Base-by-base conservation (phyloP, 139 green algal species). In the Chlorella sp. region DNA sequence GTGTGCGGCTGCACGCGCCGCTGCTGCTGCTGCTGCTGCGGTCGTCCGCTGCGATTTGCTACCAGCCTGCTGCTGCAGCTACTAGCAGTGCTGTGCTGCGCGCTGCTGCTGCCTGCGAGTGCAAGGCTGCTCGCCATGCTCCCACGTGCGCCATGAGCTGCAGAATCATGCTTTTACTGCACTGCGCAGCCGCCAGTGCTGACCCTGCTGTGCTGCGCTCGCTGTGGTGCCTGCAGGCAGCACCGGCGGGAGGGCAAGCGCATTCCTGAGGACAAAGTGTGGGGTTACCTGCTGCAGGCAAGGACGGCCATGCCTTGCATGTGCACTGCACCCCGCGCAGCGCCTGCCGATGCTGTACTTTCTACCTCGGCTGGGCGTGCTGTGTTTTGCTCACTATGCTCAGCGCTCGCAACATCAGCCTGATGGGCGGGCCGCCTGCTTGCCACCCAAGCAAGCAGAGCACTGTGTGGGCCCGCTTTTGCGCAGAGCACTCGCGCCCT, bases 31-130 rank as follows among this genome's bases (percentile, higher is more conserved):
- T 60, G 51, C 51, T 60, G 93, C 26, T 90, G 93, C 5, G 13
- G n/a, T 92, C 81, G 92, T 93, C 64, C 88, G 88, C 28, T 91
- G 95, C 15, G 74, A 83, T 9, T 68, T 71, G 21, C 68, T 91
- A 21, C 88, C 92, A 26, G 44, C 44, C 71, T 86, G 38, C 91
- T 80, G 3, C 68, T 89, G 39, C 70, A 55, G 4, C 82, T 55
- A 92, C 25, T 91, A 93, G 81, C 89, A 39, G 88, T 94, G 86
- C 82, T 95, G 44, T 56, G 93, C 4, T 85, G 92, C 51, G 91
- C 76, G 28, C 47, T 94, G 38, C 84, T 89, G 15, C 88, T 90
- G 87, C 67, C 67, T 74, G 67, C n/a, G n/a, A n/a, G n/a, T n/a
- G n/a, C n/a, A n/a, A n/a, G n/a, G n/a, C n/a, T n/a, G n/a, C n/a